Percentiles rank a stretch among this genome's conserved stretches.
Evolutionary conservation across 2,329 filamentous ascomycete genomes (phyloP).

Genomic region (Fusarium bactridioides): DNA sequence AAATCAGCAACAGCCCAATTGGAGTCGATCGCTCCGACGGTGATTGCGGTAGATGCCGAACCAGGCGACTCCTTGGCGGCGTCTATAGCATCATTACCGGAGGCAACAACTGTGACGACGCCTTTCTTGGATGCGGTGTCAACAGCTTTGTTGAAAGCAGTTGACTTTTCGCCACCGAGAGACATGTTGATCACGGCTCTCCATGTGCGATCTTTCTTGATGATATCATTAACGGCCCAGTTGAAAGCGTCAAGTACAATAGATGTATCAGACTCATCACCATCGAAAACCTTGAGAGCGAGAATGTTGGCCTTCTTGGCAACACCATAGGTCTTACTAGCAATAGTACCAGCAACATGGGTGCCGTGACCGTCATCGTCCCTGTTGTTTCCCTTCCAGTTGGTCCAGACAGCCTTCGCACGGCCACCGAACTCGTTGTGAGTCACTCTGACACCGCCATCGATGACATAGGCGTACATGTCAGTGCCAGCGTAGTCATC

Average conservation of each 20-base stretch:
- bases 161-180: constrained; percentile 40
- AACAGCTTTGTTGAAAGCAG: constrained; percentile 23
- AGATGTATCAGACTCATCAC: constrained; percentile 21
- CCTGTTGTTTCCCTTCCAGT: neutral
- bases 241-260: constrained; percentile 45
- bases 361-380: constrained; percentile 29
- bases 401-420: constrained; percentile 11
- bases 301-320: constrained; percentile 53
- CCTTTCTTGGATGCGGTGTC: constrained; percentile 34
- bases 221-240: constrained; percentile 49
- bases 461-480: constrained; percentile 27
- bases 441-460: constrained; percentile 4
- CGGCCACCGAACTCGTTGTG: constrained; percentile 26
- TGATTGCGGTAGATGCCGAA: constrained; percentile 36
- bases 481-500: constrained; percentile 13
- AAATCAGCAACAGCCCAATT: constrained; percentile 47
- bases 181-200: constrained; percentile 57
- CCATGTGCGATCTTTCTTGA: constrained; percentile 34
- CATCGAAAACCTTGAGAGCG: constrained; percentile 53
- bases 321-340: constrained; percentile 39
- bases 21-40: constrained; percentile 44
- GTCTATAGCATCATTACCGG: constrained; percentile 34
- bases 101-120: constrained; percentile 51
- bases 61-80: constrained; percentile 31
- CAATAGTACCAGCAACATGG: constrained; percentile 30